These are phyloP conservation scores for Debaryomyces psychrophilus DNA, from an alignment of 1,139 yeast genomes.

Conservation along the genomic window DNA sequence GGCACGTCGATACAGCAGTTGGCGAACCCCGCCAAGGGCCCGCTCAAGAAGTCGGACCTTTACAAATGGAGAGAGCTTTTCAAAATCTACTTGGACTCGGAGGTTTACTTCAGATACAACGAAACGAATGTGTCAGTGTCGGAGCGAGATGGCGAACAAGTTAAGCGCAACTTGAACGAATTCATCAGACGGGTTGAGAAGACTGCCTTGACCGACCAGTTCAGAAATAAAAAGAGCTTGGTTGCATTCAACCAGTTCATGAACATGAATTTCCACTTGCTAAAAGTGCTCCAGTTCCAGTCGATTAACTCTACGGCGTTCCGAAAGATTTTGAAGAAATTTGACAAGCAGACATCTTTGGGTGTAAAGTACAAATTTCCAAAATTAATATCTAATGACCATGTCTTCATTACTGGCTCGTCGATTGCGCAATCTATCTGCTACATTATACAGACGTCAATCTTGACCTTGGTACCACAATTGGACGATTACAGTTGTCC, in stretches of 20 bases:
- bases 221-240: constrained; percentile 52
- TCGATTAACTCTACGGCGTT: constrained; percentile 65
- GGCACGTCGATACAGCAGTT: constrained; percentile 42
- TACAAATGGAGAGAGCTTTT: constrained; percentile 75
- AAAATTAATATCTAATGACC: constrained; percentile 46
- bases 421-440: constrained; percentile 61
- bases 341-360: constrained; percentile 70
- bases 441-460: constrained; percentile 54
- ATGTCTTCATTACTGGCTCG: constrained; percentile 48
- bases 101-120: constrained; percentile 62
- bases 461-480: constrained; percentile 66
- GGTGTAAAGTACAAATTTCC: constrained; percentile 53
- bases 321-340: constrained; percentile 69
- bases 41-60: constrained; percentile 53
- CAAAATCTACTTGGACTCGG: constrained; percentile 64
- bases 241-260: constrained; percentile 55
- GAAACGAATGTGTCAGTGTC: constrained; percentile 47
- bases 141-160: constrained; percentile 39
- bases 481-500: constrained; percentile 77
- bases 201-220: constrained; percentile 42
- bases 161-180: constrained; percentile 42
- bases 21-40: constrained; percentile 37
- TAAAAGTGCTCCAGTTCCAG: constrained; percentile 64
- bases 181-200: constrained; percentile 50
- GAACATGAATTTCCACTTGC: constrained; percentile 53